Evolutionary conservation across 2,329 filamentous ascomycete genomes (phyloP).

Genomic region (Apiospora marii): DNA sequence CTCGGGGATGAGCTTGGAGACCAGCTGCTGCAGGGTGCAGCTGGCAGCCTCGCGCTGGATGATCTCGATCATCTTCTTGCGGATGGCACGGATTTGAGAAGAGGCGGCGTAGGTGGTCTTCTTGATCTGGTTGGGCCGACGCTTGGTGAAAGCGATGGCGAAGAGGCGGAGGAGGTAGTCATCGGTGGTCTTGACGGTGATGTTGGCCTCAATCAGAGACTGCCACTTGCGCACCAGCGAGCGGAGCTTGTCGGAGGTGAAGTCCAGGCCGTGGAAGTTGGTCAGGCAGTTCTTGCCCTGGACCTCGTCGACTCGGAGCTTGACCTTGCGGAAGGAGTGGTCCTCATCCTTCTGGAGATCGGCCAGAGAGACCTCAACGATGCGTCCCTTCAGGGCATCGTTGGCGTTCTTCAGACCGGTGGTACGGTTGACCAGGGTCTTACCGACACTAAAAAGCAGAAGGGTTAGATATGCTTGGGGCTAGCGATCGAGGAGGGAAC

Average conservation of each 20-base stretch:
- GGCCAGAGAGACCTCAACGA: constrained; percentile 98
- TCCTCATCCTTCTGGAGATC: constrained; percentile 99
- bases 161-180: constrained; percentile 99
- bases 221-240: constrained; percentile 99
- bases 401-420: constrained; percentile 99
- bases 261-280: constrained; percentile 99
- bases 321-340: constrained; percentile 99
- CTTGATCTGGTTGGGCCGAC: constrained; percentile 99
- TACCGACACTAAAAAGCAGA: constrained; percentile 78
- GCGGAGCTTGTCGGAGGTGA: constrained; percentile 99
- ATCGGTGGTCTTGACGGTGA: constrained; percentile 99
- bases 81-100: constrained; percentile 96
- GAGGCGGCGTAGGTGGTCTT: constrained; percentile 99
- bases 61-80: constrained; percentile 99
- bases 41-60: constrained; percentile 94
- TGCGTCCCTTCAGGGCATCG: constrained; percentile 97
- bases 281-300: constrained; percentile 99
- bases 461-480: constrained; percentile 10
- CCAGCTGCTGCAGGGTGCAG: constrained; percentile 96
- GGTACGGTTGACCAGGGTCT: constrained; percentile 99
- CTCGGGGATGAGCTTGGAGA: constrained; percentile 98
- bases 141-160: constrained; percentile 99
- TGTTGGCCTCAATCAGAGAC: constrained; percentile 98
- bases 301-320: constrained; percentile 97
- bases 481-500: constrained; percentile 13